These are phyloP conservation scores for Kitagawia praeruptora DNA, from an alignment of 129 eudicot species.

Conservation along the genomic window DNA sequence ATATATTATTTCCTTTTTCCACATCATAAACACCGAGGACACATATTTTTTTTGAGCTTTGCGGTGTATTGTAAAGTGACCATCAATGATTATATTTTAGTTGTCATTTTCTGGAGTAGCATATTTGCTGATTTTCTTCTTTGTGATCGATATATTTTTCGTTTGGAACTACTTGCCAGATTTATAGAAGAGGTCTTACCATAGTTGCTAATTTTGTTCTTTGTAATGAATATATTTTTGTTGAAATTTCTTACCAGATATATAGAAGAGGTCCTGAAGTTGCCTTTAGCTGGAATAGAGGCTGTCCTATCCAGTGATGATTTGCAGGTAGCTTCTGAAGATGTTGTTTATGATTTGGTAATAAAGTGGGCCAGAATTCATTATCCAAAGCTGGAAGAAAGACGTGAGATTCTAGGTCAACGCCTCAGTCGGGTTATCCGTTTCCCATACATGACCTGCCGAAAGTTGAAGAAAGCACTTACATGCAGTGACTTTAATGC, in stretches of 20 bases:
- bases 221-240: not conserved
- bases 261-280: conserved; percentile 55
- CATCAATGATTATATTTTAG: not conserved
- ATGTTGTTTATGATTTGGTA: conserved; percentile 60
- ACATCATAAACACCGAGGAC: not conserved
- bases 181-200: conserved; percentile 33
- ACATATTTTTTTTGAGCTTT: not conserved
- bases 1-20: not conserved
- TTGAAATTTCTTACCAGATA: conserved; percentile 23
- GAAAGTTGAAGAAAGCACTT: conserved; percentile 52
- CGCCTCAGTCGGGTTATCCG: conserved; percentile 50
- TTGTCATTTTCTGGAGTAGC: not conserved
- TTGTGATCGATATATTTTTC: not conserved
- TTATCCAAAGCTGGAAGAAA: conserved; percentile 57
- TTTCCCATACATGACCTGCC: conserved; percentile 73
- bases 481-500: conserved; percentile 49
- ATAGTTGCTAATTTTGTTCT: not conserved
- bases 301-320: conserved; percentile 62
- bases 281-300: conserved; percentile 66
- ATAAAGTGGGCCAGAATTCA: conserved; percentile 60
- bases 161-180: conserved; percentile 22
- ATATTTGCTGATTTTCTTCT: not conserved
- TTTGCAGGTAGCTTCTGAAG: conserved; percentile 73
- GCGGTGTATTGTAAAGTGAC: not conserved
- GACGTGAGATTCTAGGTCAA: conserved; percentile 38